Percentiles rank a stretch among this genome's conserved stretches.
Conservation (phyloP, 257 asterid genomes). For the Haberlea rhodopensis region DNA sequence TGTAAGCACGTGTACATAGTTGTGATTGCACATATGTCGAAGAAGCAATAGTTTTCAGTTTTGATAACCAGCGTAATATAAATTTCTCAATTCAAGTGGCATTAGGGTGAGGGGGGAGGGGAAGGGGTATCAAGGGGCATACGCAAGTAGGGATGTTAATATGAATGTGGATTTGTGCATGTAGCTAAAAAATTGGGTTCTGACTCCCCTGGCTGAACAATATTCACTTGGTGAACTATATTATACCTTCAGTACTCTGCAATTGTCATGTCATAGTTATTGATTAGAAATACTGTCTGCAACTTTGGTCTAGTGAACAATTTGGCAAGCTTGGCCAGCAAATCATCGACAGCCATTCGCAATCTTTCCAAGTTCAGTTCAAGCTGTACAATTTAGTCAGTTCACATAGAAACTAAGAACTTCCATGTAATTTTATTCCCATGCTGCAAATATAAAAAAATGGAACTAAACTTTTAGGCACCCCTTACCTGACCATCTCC, state of each 20-base stretch:
- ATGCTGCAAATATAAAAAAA: not conserved
- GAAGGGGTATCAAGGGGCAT: not conserved
- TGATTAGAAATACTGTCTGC: slow-evolving; percentile 85
- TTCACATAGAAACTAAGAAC: slow-evolving; percentile 19
- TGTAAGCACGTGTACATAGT: slow-evolving; percentile 5
- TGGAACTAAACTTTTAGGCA: slow-evolving; percentile 10
- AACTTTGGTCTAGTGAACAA: slow-evolving; percentile 71
- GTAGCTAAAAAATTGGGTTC: slow-evolving; percentile 11
- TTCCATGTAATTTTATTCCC: not conserved
- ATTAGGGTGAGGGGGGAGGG: no score
- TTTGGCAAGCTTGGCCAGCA: slow-evolving; percentile 85
- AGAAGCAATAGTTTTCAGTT: not conserved
- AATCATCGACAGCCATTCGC: slow-evolving; percentile 91
- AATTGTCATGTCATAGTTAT: slow-evolving; percentile 96
- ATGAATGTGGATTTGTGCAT: not conserved
- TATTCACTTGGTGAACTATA: not conserved
- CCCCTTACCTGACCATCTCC: slow-evolving; percentile 96
- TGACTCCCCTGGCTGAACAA: slow-evolving; percentile 13
- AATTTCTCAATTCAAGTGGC: no score
- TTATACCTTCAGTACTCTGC: slow-evolving; percentile 88
- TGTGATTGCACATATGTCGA: not conserved
- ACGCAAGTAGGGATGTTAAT: not conserved
- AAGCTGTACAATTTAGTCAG: slow-evolving; percentile 51
- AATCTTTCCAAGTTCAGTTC: slow-evolving; percentile 94
- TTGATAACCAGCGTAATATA: not conserved